Evolutionary conservation across 768 basidiomycete genomes (phyloP), one percentile per base, ranked within the genome.

Genomic region (Nidularia pulvinata): DNA sequence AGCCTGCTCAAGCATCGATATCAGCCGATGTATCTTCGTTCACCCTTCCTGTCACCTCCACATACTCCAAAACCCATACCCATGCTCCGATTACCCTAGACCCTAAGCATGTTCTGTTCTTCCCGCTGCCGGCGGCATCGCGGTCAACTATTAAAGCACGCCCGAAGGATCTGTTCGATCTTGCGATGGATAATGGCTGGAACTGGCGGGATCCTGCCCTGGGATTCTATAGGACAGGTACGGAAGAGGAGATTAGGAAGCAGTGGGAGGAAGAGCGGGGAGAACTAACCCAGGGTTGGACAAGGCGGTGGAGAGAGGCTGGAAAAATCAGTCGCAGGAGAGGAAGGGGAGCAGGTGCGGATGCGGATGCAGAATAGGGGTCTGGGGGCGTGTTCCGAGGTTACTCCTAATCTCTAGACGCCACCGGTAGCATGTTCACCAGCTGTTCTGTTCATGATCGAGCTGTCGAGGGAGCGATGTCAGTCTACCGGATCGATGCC

Each of bases 241-340:
- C 72, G 13, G 75, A 78, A 37, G 81, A 83, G n/a, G 83, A 85
- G 60, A 88, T 91, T 35, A 75, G 80, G 48, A 76, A 76, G 57
- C 69, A 75, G 50, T 93, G 92, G 90, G 91, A 93, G 61, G 79
- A 73, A n/a, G 70, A 74, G 46, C 88, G 85, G 61, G 77, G 74
- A 0, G 81, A 84, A 50, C 66, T 93, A 66, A 93, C 91, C 50
- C 74, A 69, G 55, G 88, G 83, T 48, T 93, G 91, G 91, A 91
- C 90, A 71, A 82, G 82, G 62, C 69, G 88, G 46, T 85, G 83
- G 69, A 80, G 85, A 54, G 91, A 93, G 62, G 91, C 89, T 11
- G 79, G 82, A 46, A 91, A 91, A 69, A 73, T 81, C 25, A 78
- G 76, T 57, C 70, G 80, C 58, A 71, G 86, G 55, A 78, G 81